Percentiles rank a stretch among this genome's conserved stretches.
Evolutionary conservation across 371 early-diverging fungal genomes (phyloP).

Genomic region (Rhizopus sp.): DNA sequence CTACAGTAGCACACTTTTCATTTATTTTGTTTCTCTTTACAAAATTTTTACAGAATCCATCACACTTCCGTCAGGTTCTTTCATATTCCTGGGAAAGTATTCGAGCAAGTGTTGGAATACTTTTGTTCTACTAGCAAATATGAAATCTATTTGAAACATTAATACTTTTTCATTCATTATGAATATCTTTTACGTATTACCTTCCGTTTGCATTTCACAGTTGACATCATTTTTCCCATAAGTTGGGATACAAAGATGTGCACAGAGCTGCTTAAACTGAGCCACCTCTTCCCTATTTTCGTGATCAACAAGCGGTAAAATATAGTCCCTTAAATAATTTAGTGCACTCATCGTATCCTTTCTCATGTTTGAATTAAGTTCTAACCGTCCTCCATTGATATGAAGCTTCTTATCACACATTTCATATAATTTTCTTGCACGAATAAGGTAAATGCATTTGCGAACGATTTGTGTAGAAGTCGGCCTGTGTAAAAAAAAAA

Average conservation of each 20-base stretch:
- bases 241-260: constrained; percentile 51
- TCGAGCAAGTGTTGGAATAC: constrained; percentile 66
- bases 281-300: constrained; percentile 57
- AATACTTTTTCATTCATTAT: constrained; percentile 1
- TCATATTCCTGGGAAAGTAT: constrained; percentile 73
- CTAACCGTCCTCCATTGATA: constrained; percentile 34
- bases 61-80: constrained; percentile 71
- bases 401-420: constrained; percentile 43
- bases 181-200: neutral
- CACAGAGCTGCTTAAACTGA: constrained; percentile 66
- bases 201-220: constrained; percentile 4
- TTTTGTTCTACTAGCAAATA: constrained; percentile 41
- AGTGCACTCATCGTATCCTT: constrained; percentile 53
- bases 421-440: constrained; percentile 69
- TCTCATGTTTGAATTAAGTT: neutral
- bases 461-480: constrained; percentile 61
- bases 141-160: constrained; percentile 2
- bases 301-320: constrained; percentile 70
- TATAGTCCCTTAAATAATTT: constrained; percentile 64
- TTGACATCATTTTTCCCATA: neutral
- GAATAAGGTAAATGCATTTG: constrained; percentile 62
- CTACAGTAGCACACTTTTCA: too few relatives aligned
- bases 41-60: constrained; percentile 65
- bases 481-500: constrained; percentile 64
- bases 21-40: constrained; percentile 10